A percentile compares a stretch with the other conserved stretches of the same genome.
Evolutionary conservation across 1,139 yeast species (phyloP).

Genomic region (Nematodospora anomalae): DNA sequence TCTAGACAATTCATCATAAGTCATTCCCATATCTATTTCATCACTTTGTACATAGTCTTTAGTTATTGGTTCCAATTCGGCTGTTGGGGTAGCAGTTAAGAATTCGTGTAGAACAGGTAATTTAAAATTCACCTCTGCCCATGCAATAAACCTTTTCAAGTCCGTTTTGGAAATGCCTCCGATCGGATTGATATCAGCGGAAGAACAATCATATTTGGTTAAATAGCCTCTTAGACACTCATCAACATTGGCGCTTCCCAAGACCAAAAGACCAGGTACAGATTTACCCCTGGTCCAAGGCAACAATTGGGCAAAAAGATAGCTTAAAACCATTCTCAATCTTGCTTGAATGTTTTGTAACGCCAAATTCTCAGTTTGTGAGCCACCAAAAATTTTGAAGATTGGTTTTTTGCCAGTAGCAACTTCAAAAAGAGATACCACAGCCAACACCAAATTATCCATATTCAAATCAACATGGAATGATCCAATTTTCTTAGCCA

Average conservation of each 20-base stretch:
- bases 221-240: constrained; percentile 93
- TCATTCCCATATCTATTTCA: constrained; percentile 97
- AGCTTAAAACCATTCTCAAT: constrained; percentile 89
- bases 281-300: constrained; percentile 83
- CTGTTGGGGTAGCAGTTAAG: constrained; percentile 91
- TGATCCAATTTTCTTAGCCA: constrained; percentile 77
- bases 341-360: constrained; percentile 96
- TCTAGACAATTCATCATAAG: constrained; percentile 86
- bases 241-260: constrained; percentile 98
- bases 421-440: constrained; percentile 73
- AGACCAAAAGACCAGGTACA: constrained; percentile 78
- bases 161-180: constrained; percentile 97
- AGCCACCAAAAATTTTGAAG: constrained; percentile 91
- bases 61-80: constrained; percentile 96
- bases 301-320: constrained; percentile 86
- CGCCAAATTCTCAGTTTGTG: constrained; percentile 87
- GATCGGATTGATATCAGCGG: constrained; percentile 95
- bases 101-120: constrained; percentile 78
- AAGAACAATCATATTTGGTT: constrained; percentile 94
- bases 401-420: constrained; percentile 90
- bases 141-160: constrained; percentile 76
- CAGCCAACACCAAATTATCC: constrained; percentile 78
- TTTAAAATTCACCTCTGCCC: constrained; percentile 68
- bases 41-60: constrained; percentile 90
- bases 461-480: constrained; percentile 90